Base-by-base conservation (phyloP, 1,284 basidiomycete genomes). In the Mycena sp. region DNA sequence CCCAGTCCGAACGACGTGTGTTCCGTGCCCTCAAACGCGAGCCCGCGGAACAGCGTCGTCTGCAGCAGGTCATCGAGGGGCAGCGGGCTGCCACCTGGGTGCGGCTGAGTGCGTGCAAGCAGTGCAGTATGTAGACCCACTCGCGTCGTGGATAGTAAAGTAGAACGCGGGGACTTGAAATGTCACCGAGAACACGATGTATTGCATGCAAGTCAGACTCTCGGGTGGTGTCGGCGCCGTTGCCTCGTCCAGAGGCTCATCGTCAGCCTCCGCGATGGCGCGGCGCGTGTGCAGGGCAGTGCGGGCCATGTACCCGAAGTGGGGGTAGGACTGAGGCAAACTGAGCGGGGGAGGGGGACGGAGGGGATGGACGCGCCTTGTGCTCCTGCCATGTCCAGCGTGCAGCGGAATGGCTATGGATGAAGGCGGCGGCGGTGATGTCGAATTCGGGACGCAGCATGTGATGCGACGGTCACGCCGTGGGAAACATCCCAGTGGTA, bases 131-230 rank as follows among this genome's bases (percentile, higher is more conserved):
- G 62, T 35, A 41, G 51, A 87, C 90, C 71, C 73, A 93, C 93
- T 84, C 54, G 82, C 77, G 70, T 87, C 81, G 67, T 89, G 83
- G 17, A 90, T 76, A 7, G 85, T 83, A 76, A 94, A 94, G 77
- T 93, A 94, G 70, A 95, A 90, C 0, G 87, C 83, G 11, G 93
- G 93, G 1, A 93, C 91, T 70, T 83, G 85, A 72, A 89, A 95
- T 1, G 90, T 89, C 6, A 87, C 77, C 19, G 92, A 93, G 72
- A 86, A 89, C 23, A 87, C 88, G 45, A 94, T 80, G 58, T 85
- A 88, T 74, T 94, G 87, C 29, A 80, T 76, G 64, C 81, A 86
- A 45, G 74, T 77, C 43, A 88, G 63, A 53, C 63, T 58, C 51
- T 74, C 68, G 43, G 53, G 45, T 35, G 67, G 65, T 30, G 58